Conservation (phyloP, 257 asterid species). For the Salvia miltiorrhiza region DNA sequence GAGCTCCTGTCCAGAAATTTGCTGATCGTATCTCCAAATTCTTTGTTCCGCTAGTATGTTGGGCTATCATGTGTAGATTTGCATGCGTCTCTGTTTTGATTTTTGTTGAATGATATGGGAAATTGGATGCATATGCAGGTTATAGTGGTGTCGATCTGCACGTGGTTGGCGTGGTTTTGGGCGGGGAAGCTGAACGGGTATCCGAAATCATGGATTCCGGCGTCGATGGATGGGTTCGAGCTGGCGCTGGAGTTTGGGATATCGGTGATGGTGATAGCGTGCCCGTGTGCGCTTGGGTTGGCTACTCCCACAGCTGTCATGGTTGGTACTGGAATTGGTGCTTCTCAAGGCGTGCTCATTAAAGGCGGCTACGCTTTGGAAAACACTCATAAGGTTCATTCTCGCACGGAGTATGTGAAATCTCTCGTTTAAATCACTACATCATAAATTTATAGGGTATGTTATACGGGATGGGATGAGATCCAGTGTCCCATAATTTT, state of each 20-base stretch:
- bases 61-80: no score
- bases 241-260: slow-evolving; percentile 89
- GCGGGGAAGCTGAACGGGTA: slow-evolving; percentile 58
- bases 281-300: slow-evolving; percentile 89
- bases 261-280: slow-evolving; percentile 88
- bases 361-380: slow-evolving; percentile 93
- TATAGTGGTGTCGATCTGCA: slow-evolving; percentile 44
- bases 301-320: slow-evolving; percentile 93
- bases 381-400: slow-evolving; percentile 69
- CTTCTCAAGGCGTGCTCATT: slow-evolving; percentile 77
- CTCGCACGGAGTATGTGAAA: no score
- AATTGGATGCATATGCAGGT: slow-evolving; percentile 35
- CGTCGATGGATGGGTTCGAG: slow-evolving; percentile 73
- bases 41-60: slow-evolving; percentile 54
- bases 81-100: neutral
- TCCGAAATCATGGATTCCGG: slow-evolving; percentile 69
- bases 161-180: slow-evolving; percentile 71
- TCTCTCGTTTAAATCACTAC: no score
- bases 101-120: neutral
- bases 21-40: slow-evolving; percentile 63
- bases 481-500: no score
- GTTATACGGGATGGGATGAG: no score
- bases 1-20: slow-evolving; percentile 63
- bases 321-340: slow-evolving; percentile 88
- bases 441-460: no score